These are phyloP conservation scores for Camelina laxa DNA, from an alignment of 345 rosid species.

Conservation along the genomic window DNA sequence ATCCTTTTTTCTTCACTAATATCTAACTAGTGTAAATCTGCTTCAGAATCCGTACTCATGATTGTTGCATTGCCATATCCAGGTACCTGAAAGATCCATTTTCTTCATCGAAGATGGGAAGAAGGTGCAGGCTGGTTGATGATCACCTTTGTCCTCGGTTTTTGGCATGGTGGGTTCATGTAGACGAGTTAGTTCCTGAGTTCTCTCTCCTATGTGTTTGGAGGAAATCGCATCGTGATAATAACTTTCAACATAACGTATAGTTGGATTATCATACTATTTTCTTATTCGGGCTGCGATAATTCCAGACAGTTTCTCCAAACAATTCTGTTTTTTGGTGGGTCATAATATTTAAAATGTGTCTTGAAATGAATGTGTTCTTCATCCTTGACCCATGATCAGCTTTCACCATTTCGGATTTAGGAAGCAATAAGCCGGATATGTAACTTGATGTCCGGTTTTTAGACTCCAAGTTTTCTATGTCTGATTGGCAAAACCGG, in stretches of 20 bases:
- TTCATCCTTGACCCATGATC: neutral
- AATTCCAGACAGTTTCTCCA: constrained; percentile 22
- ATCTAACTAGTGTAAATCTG: too few species aligned
- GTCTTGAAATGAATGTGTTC: constrained; percentile 2
- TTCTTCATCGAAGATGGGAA: constrained; percentile 92
- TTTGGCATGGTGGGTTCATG: constrained; percentile 37
- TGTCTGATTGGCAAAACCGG: neutral
- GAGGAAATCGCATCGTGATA: constrained; percentile 17
- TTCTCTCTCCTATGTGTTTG: constrained; percentile 23
- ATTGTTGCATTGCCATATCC: constrained; percentile 1
- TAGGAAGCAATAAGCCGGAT: too few species aligned
- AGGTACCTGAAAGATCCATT: constrained; percentile 89
- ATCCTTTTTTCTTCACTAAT: neutral
- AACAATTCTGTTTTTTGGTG: constrained; percentile 23
- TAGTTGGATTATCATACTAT: constrained; percentile 32
- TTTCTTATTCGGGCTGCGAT: constrained; percentile 23
- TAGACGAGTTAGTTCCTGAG: constrained; percentile 32
- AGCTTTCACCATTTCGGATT: neutral
- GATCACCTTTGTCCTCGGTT: constrained; percentile 15
- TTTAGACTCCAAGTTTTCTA: neutral
- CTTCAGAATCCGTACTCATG: neutral
- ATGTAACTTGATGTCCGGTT: too few species aligned
- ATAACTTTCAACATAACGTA: constrained; percentile 34
- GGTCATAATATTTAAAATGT: neutral
- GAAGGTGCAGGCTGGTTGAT: constrained; percentile 82